A percentile compares a stretch with the other conserved stretches of the same genome.
Evolutionary conservation across 2,329 filamentous ascomycete species (phyloP).

Genomic region (Colletotrichum eremochloae): DNA sequence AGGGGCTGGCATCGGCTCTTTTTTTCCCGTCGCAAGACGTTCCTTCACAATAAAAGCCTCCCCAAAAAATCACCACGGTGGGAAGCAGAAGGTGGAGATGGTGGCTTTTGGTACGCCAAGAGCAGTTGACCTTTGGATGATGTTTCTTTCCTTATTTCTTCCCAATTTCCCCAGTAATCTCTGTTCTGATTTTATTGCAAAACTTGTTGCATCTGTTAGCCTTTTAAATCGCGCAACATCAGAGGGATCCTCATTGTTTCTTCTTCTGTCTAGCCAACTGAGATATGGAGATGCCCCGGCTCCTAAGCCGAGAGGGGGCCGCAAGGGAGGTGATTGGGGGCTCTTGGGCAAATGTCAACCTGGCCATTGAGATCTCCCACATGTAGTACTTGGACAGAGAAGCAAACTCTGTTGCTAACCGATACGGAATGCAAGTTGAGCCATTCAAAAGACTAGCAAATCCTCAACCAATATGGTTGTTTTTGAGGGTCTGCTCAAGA

Average conservation of each 20-base stretch:
- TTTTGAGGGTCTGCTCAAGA: background rate
- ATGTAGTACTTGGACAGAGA: background rate
- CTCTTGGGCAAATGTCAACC: too few relatives aligned
- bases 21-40: background rate
- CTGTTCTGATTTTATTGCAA: background rate
- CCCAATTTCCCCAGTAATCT: background rate
- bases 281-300: too few relatives aligned
- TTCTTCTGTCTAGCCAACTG: too few relatives aligned
- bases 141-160: background rate
- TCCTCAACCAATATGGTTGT: background rate
- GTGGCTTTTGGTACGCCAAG: background rate
- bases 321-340: background rate
- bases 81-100: background rate
- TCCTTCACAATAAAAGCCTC: background rate
- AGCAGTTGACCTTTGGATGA: background rate
- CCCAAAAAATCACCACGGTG: background rate
- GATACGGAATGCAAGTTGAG: background rate
- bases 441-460: background rate
- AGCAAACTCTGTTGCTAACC: background rate
- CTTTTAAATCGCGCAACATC: background rate
- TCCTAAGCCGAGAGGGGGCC: background rate
- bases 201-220: background rate
- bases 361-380: background rate
- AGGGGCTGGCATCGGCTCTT: background rate
- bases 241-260: background rate